A percentile compares a stretch with the other conserved stretches of the same genome.
Evolutionary conservation across 176 grass and related monocot species (phyloP).

Genomic region (Lolium rigidum): DNA sequence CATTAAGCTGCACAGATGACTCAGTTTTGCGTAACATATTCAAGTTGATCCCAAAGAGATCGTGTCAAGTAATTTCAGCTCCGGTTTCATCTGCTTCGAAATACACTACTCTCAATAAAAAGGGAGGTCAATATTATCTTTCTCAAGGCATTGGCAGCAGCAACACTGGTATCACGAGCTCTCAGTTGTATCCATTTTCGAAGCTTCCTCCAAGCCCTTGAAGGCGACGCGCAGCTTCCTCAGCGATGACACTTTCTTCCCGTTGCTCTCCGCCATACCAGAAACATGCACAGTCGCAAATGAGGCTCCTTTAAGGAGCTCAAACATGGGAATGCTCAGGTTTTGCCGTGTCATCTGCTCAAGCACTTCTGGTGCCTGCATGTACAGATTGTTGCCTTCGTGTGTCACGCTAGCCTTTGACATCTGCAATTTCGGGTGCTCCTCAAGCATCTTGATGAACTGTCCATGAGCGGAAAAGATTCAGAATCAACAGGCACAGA

Average conservation of each 20-base stretch:
- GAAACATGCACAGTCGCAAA: constrained; percentile 67
- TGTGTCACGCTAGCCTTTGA: constrained; percentile 80
- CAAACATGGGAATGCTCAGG: constrained; percentile 60
- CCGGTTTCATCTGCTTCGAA: constrained; percentile 14
- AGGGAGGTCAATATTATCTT: constrained; percentile 28
- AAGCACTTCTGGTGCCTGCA: constrained; percentile 88
- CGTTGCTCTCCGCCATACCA: constrained; percentile 66
- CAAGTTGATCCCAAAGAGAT: not conserved
- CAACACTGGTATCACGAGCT: constrained; percentile 32
- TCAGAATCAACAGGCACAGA: constrained; percentile 20
- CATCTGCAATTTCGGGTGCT: constrained; percentile 68
- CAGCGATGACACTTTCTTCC: constrained; percentile 73
- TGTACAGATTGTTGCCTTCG: constrained; percentile 82
- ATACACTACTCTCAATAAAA: constrained; percentile 19
- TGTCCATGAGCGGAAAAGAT: constrained; percentile 38
- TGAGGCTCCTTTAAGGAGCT: constrained; percentile 62
- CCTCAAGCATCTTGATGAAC: constrained; percentile 84
- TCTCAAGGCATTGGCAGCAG: constrained; percentile 15
- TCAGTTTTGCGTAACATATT: constrained; percentile 9
- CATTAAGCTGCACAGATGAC: not conserved
- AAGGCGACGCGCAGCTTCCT: constrained; percentile 84
- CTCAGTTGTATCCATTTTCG: constrained; percentile 67
- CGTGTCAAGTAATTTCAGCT: constrained; percentile 17
- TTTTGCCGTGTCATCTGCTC: constrained; percentile 87
- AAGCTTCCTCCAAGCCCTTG: constrained; percentile 49